A percentile compares a stretch with the other conserved stretches of the same genome.
Conservation (phyloP, 1,284 basidiomycete species). For the Rhodotorula sp. region DNA sequence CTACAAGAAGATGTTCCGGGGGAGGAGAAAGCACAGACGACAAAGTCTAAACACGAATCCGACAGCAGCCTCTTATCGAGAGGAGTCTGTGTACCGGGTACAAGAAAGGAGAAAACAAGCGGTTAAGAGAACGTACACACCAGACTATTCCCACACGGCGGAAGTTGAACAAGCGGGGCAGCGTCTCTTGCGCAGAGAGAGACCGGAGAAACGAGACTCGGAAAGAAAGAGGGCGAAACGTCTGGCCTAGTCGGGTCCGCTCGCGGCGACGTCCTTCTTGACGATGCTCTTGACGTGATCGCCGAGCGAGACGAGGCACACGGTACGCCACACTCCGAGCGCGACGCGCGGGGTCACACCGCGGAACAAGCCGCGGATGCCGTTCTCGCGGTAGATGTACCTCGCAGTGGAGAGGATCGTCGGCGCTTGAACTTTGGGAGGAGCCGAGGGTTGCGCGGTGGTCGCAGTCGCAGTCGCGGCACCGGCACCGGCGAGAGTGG, state of each 20-base stretch:
- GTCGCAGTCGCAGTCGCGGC: constrained; percentile 51
- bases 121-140: no score
- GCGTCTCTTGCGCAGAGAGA: neutral
- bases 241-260: constrained; percentile 1
- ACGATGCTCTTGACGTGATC: constrained; percentile 32
- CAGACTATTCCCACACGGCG: no score
- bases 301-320: constrained; percentile 42
- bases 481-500: neutral
- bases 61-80: no score
- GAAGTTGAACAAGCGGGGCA: neutral
- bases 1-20: no score
- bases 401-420: constrained; percentile 80
- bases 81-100: neutral
- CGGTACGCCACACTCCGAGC: constrained; percentile 83
- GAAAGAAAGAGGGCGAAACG: neutral
- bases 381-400: constrained; percentile 84
- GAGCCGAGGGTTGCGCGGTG: constrained; percentile 62
- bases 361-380: constrained; percentile 91
- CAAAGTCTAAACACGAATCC: no score
- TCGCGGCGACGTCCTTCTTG: constrained; percentile 15
- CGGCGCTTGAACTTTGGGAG: constrained; percentile 57
- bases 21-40: no score
- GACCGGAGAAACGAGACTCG: neutral
- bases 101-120: neutral
- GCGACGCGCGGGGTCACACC: constrained; percentile 95